A percentile compares a stretch with the other conserved stretches of the same genome.
Conservation (phyloP, 306 rosid genomes). For the Cucurbita pepo region DNA sequence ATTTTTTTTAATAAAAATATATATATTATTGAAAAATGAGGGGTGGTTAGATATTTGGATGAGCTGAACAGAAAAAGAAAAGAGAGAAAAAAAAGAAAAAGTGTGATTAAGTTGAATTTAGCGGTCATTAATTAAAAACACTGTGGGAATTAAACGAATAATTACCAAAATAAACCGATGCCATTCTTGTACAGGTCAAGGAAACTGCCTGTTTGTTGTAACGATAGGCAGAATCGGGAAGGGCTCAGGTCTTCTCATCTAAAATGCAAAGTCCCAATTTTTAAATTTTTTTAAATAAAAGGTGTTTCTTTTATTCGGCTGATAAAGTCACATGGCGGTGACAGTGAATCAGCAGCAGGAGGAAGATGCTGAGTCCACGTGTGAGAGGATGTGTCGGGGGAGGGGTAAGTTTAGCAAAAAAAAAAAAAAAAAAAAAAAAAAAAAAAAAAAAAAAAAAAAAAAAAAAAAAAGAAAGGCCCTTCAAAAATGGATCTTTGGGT, state of each 20-base stretch:
- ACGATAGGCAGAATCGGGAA: conserved; percentile 27
- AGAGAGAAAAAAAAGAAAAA: background rate
- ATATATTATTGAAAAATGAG: background rate
- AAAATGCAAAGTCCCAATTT: background rate
- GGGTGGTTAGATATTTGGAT: background rate
- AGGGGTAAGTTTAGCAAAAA: background rate
- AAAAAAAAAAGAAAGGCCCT: conserved; percentile 1
- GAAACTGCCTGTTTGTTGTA: conserved; percentile 62
- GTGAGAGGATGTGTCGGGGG: background rate
- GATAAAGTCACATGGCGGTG: background rate
- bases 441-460: background rate
- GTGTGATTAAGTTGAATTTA: background rate
- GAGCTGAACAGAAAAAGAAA: background rate
- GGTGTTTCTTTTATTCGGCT: background rate
- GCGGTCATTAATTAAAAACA: background rate
- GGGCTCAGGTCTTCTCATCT: background rate
- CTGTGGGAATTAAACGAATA: conserved; percentile 6
- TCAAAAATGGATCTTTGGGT: conserved; percentile 57
- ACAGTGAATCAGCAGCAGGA: background rate
- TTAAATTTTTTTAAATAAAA: too few species aligned
- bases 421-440: too few species aligned
- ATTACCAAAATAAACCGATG: conserved; percentile 34
- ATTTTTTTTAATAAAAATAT: background rate
- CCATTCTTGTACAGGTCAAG: conserved; percentile 49
- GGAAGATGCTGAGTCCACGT: background rate